Evolutionary conservation across 768 basidiomycete species (phyloP).

Genomic region (Daedalea quercina): DNA sequence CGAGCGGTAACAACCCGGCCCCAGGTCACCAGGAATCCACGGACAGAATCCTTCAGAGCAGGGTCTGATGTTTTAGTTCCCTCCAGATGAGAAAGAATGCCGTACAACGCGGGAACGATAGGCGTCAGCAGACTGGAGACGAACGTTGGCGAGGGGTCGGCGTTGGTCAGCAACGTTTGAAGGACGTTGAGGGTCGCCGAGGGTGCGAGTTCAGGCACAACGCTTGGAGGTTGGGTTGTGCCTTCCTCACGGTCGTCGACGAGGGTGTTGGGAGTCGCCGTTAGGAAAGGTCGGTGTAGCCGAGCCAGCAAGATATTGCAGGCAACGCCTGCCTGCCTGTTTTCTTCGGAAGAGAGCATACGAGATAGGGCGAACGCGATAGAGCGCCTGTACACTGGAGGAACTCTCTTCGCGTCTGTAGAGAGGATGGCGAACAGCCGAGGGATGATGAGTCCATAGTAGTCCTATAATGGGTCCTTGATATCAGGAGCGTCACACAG

Average conservation of each 20-base stretch:
- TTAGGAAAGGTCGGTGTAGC: slow-evolving; percentile 49
- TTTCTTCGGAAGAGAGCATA: slow-evolving; percentile 40
- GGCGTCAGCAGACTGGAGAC: slow-evolving; percentile 62
- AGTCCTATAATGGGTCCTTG: slow-evolving; percentile 40
- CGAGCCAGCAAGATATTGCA: slow-evolving; percentile 33
- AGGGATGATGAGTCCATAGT: slow-evolving; percentile 50
- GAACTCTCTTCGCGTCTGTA: slow-evolving; percentile 25
- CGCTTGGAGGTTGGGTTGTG: neutral
- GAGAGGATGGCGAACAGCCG: slow-evolving; percentile 46
- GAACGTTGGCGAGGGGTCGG: slow-evolving; percentile 71
- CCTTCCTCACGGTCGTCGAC: neutral
- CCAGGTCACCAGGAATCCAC: slow-evolving; percentile 66
- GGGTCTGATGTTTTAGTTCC: slow-evolving; percentile 58
- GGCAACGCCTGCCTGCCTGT: slow-evolving; percentile 10
- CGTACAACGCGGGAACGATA: slow-evolving; percentile 60
- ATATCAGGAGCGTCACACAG: neutral
- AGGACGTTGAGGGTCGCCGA: slow-evolving; percentile 43
- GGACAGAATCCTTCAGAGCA: slow-evolving; percentile 47
- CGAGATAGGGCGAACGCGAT: slow-evolving; percentile 66
- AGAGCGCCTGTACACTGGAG: slow-evolving; percentile 46
- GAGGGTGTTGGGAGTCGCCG: neutral
- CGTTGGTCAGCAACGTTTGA: slow-evolving; percentile 56
- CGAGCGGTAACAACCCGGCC: slow-evolving; percentile 51
- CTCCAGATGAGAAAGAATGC: slow-evolving; percentile 50
- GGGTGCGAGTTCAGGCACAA: slow-evolving; percentile 20